Base-by-base conservation (phyloP, 495 filamentous ascomycete genomes). In the Haplographium delicatum region DNA sequence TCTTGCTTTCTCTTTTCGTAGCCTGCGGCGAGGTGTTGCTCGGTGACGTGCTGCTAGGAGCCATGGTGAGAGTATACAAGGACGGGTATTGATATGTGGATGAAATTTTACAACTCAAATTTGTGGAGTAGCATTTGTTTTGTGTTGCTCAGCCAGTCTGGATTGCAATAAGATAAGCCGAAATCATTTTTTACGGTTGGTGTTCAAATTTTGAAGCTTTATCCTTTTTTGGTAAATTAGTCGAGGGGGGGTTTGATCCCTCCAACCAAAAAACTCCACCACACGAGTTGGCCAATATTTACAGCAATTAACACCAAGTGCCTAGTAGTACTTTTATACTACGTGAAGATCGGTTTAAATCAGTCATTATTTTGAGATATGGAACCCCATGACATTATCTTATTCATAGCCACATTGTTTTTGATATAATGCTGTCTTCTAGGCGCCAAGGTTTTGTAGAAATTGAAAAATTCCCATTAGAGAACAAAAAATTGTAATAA, bases 221-320 rank as follows among this genome's bases (percentile, higher is more conserved):
- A 40, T 39, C 53, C 30, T 19, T 37, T 49, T 50, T 40, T 40
- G 46, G 53, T 56, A 50, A 50, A 45, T 30, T 50, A 50, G 46
- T 56, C 53, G 53, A 56, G 53, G 34, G 51, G 44, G 44, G 31
- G 47, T 30, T 20, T 8, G n/a, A n/a, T n/a, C n/a, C n/a, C n/a
- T n/a, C n/a, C n/a, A n/a, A n/a, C n/a, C n/a, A n/a, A n/a, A n/a
- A n/a, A n/a, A n/a, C n/a, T n/a, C n/a, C n/a, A n/a, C n/a, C n/a
- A n/a, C n/a, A n/a, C n/a, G n/a, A n/a, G n/a, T n/a, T n/a, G n/a
- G n/a, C n/a, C n/a, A n/a, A n/a, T n/a, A n/a, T n/a, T n/a, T n/a
- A n/a, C n/a, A n/a, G n/a, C n/a, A n/a, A n/a, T n/a, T n/a, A n/a
- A n/a, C n/a, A n/a, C n/a, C n/a, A n/a, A n/a, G n/a, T n/a, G n/a